phyloP scores from a whole-genome alignment of 192 early-diverging fungal genomes.

The Backusella psychrophila region DNA sequence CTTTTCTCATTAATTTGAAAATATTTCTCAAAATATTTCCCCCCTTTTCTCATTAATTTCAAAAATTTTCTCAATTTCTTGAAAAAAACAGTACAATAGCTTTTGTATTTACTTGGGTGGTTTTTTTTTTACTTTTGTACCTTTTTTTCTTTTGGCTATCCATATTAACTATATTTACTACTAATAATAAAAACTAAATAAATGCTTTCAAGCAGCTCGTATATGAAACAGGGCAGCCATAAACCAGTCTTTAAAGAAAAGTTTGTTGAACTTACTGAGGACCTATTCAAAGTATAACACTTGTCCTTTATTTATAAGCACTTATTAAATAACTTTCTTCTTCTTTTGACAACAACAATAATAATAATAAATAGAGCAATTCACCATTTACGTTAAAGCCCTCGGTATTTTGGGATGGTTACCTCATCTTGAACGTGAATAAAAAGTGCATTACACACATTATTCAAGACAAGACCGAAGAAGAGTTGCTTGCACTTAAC shows the following conservation, averaged over 20 bases:
- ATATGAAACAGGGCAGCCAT: slow-evolving; percentile 29
- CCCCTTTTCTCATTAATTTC: no score
- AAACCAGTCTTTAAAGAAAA: slow-evolving; percentile 48
- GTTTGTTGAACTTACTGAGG: slow-evolving; percentile 50
- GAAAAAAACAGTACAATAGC: no score
- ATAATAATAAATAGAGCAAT: neutral
- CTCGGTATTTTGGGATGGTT: slow-evolving; percentile 23
- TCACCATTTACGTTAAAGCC: neutral
- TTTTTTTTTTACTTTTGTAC: no score
- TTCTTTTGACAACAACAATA: no score
- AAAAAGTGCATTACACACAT: slow-evolving; percentile 4
- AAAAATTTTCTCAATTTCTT: no score
- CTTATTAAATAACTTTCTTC: neutral
- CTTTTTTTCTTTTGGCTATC: no score
- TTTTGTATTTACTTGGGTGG: no score
- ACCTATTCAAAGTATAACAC: slow-evolving; percentile 43
- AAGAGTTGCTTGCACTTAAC: slow-evolving; percentile 40
- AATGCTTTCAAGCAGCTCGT: neutral
- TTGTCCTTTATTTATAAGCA: no score
- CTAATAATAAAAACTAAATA: neutral
- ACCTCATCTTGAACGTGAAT: slow-evolving; percentile 24
- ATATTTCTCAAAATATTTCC: no score
- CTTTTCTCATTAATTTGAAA: no score
- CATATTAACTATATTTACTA: no score
- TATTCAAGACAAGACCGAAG: slow-evolving; percentile 39